A percentile compares a stretch with the other conserved stretches of the same genome.
Evolutionary conservation across 371 early-diverging fungal species (phyloP).

Genomic region (Haplosporangium sp.): DNA sequence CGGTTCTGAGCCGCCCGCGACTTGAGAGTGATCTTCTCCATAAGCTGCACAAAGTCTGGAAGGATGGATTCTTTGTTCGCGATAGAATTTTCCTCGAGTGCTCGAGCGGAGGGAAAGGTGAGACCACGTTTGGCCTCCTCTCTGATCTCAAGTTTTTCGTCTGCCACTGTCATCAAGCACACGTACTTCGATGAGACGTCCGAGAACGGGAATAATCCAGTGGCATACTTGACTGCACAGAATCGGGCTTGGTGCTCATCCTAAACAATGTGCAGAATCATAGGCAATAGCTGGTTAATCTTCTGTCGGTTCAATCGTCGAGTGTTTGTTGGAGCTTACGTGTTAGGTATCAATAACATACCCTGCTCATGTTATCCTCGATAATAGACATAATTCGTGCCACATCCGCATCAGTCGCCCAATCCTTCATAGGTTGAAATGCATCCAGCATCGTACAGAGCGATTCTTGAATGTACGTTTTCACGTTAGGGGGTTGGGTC

Average conservation of each 20-base stretch:
- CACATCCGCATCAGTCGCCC: constrained; percentile 55
- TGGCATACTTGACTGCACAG: constrained; percentile 80
- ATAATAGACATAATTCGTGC: constrained; percentile 64
- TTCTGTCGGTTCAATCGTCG: not conserved
- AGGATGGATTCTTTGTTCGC: constrained; percentile 44
- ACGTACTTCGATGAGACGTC: constrained; percentile 78
- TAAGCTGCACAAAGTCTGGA: constrained; percentile 62
- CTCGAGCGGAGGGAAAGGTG: constrained; percentile 34
- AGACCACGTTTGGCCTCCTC: constrained; percentile 76
- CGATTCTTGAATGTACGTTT: constrained; percentile 84
- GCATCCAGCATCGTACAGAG: constrained; percentile 84
- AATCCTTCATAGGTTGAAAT: constrained; percentile 61
- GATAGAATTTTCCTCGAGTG: constrained; percentile 17
- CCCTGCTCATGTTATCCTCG: constrained; percentile 73
- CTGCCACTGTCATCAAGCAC: constrained; percentile 76
- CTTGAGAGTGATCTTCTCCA: constrained; percentile 56
- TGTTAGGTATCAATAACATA: constrained; percentile 14
- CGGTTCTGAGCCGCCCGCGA: constrained; percentile 14
- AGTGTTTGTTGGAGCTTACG: not conserved
- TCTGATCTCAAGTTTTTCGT: constrained; percentile 79
- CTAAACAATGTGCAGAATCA: constrained; percentile 28
- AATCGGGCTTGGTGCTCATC: constrained; percentile 68
- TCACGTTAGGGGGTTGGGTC: constrained; percentile 73
- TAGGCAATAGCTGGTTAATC: not conserved
- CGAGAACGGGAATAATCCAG: constrained; percentile 80